Base-by-base conservation (phyloP, 1,284 basidiomycete species). In the Volvariella volvacea region DNA sequence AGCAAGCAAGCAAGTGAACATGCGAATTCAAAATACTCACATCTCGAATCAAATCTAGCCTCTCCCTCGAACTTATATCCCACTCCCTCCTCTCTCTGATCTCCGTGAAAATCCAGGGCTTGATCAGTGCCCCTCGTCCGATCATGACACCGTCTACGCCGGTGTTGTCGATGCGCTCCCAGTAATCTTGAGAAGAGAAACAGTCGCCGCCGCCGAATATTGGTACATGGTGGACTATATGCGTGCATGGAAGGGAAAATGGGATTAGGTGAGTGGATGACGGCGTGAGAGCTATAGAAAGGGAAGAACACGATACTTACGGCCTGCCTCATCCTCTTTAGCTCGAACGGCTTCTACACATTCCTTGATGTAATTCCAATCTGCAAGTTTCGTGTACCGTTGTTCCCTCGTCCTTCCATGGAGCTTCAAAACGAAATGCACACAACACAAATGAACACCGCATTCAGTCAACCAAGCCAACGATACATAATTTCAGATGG, bases 201-300 rank as follows among this genome's bases (percentile, higher is more conserved):
- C 87, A 90, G 59, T 99, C 95, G 0, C 95, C 95, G 28, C 93
- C 93, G 8, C 95, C 95, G 55, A 96, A 97, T 34, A 99, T 91
- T 0, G 95, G 94, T 12, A 98, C 74, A 0, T 88, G 79, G 0
- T 83, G 75, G 40, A 96, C 87, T 90, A 28, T 28, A 28, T 28
- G 25, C 25, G 25, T 28, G 25, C 12, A 12, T 12, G 25, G 25
- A 28, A 12, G 25, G 12, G 25, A 12, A 28, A 12, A 12, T 28
- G 25, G 25, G 12, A 6, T 6, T 6, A 28, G n/a, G n/a, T n/a
- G n/a, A n/a, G n/a, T n/a, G n/a, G n/a, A n/a, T n/a, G n/a, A n/a
- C n/a, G n/a, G n/a, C n/a, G n/a, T n/a, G n/a, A n/a, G n/a, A n/a
- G n/a, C n/a, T n/a, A 6, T 28, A 28, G 12, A 28, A 28, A 12